Evolutionary conservation across 495 filamentous ascomycete species (phyloP), one percentile per base, ranked within the genome.

Genomic region (Xylaria venustula): DNA sequence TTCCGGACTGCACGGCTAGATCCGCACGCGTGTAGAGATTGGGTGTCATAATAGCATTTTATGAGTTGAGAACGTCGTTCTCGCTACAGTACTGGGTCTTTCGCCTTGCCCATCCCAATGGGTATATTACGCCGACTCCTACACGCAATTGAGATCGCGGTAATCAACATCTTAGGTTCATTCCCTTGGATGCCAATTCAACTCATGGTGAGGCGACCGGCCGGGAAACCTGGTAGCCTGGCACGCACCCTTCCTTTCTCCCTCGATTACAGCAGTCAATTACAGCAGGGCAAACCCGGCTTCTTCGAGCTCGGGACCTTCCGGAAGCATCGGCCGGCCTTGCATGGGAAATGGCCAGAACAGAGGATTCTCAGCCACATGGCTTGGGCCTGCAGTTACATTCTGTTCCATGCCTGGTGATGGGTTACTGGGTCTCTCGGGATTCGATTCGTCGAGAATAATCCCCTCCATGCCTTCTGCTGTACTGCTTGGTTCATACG

Each of bases 271-370:
- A n/a, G n/a, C n/a, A n/a, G n/a, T n/a, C 42, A 22, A 26, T 53
- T 71, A 74, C 9, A 81, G 52, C 28, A 73, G 58, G 41, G 67
- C 72, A 60, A 85, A 85, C 2, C 82, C 82, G 11, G 75, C 74
- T 32, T 77, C 69, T 60, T 78, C 73, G 51, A 83, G 67, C 54
- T 73, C 66, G 20, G 70, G 53, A 4, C 77, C 76, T 23, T 67
- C 71, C 6, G 75, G 76, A 54, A 85, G 49, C 57, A 83, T 73
- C 1, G 82, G 81, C n/a, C 77, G 67, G 2, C 80, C 81, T 53
- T 84, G 81, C 71, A 82, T 77, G 1, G 81, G 81, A 60, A 84
- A 84, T 1, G 79, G 79, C 78, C 79, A 83, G 26, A 84, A 85
- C 36, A 84, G 59, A 11, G 79, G 79, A 46, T 78, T 80, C 45